These are phyloP conservation scores for Neofusicoccum kwambonambiense DNA, from an alignment of 2,329 filamentous ascomycete genomes.

Conservation along the genomic window DNA sequence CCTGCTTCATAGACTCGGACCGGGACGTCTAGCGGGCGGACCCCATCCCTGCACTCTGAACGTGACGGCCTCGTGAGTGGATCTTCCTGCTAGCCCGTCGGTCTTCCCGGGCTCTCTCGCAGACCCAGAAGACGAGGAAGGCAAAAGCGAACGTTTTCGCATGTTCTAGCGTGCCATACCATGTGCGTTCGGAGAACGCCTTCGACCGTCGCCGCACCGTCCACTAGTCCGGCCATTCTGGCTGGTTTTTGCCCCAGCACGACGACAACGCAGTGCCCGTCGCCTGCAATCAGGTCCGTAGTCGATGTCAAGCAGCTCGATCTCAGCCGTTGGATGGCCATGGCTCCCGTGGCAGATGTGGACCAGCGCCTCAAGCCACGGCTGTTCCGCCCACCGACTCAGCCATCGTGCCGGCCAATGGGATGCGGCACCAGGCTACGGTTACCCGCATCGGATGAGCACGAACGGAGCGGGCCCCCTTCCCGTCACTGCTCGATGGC, in stretches of 20 bases:
- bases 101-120: neutral
- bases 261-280: neutral
- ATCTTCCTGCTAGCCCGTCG: neutral
- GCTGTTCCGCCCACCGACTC: neutral
- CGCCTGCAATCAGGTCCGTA: neutral
- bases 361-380: neutral
- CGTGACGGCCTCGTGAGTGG: neutral
- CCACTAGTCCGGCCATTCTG: neutral
- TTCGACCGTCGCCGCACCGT: neutral
- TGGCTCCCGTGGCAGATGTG: constrained; percentile 1
- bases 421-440: constrained; percentile 1
- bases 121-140: neutral
- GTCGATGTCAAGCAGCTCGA: neutral
- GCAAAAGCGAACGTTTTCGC: constrained; percentile 17
- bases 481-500: constrained; percentile 13
- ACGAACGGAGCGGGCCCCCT: constrained; percentile 6
- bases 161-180: constrained; percentile 7
- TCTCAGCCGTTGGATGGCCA: constrained; percentile 11
- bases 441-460: constrained; percentile 10
- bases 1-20: constrained; percentile 3
- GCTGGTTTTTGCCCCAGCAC: neutral
- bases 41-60: neutral
- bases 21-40: neutral
- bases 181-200: constrained; percentile 7
- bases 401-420: constrained; percentile 3